phyloP scores from a whole-genome alignment of 2,329 filamentous ascomycete genomes.

The Trichoderma gracile region DNA sequence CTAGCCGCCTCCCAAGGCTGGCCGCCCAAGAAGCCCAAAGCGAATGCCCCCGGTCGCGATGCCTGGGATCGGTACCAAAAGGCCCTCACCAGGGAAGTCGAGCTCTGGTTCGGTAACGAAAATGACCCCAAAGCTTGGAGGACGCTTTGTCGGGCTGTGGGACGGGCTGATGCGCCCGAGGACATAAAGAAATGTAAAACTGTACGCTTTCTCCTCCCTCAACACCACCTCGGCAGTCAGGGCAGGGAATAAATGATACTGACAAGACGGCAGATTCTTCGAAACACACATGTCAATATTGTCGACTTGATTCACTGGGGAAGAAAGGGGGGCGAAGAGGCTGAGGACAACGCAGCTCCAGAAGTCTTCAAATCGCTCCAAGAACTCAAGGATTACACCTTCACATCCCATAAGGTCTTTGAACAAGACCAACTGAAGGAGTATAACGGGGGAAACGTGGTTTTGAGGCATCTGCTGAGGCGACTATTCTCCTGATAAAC shows the following conservation, averaged over 20 bases:
- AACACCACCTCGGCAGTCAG: background rate
- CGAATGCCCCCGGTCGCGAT: background rate
- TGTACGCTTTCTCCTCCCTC: background rate
- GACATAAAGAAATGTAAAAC: background rate
- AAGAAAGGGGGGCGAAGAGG: background rate
- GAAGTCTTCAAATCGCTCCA: background rate
- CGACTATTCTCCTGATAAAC: background rate
- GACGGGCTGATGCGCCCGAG: background rate
- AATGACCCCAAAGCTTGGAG: conserved; percentile 3
- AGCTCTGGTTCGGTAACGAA: conserved; percentile 4
- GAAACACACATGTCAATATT: conserved; percentile 15
- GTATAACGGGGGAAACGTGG: conserved; percentile 6
- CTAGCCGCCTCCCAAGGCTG: background rate
- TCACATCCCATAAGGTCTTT: background rate
- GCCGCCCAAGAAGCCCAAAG: background rate
- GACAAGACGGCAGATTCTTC: background rate
- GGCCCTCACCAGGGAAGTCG: conserved; percentile 6
- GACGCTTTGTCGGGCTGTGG: conserved; percentile 11
- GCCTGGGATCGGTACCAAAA: conserved; percentile 1
- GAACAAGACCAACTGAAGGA: background rate
- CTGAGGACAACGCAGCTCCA: background rate
- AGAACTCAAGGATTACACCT: background rate
- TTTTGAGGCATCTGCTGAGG: conserved; percentile 11
- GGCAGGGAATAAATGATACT: background rate
- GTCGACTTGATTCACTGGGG: conserved; percentile 4